A percentile compares a stretch with the other conserved stretches of the same genome.
These are phyloP conservation scores for Thelonectria rubi DNA, from an alignment of 2,329 filamentous ascomycete species.

Conservation along the genomic window DNA sequence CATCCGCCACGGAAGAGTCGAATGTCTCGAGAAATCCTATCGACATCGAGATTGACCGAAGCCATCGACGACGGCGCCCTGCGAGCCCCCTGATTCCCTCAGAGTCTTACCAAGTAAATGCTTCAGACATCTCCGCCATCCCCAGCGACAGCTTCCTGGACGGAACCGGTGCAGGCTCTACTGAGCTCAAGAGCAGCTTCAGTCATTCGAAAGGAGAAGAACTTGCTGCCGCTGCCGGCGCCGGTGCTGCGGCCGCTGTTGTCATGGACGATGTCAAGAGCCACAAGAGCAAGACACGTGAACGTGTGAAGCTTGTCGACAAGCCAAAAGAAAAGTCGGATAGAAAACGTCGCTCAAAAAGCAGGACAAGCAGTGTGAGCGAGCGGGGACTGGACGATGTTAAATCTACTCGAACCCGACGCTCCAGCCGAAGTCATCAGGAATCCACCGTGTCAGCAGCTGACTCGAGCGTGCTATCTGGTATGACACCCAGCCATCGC, in stretches of 20 bases:
- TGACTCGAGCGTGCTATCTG: slow-evolving; percentile 64
- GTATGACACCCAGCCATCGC: slow-evolving; percentile 62
- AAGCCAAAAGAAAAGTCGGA: slow-evolving; percentile 59
- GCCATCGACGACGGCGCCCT: slow-evolving; percentile 65
- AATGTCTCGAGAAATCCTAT: slow-evolving; percentile 80
- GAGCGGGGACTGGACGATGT: slow-evolving; percentile 59
- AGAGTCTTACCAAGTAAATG: slow-evolving; percentile 69
- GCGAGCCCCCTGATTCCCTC: slow-evolving; percentile 75
- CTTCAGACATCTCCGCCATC: slow-evolving; percentile 87
- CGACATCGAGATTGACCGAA: slow-evolving; percentile 85
- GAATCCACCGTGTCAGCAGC: slow-evolving; percentile 63
- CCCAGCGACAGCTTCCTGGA: slow-evolving; percentile 70
- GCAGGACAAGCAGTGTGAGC: slow-evolving; percentile 58
- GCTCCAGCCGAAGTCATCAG: slow-evolving; percentile 61
- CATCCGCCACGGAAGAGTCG: slow-evolving; percentile 81
- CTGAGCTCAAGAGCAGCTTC: slow-evolving; percentile 51
- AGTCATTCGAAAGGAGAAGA: slow-evolving; percentile 54
- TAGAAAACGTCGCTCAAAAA: slow-evolving; percentile 58
- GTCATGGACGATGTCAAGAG: slow-evolving; percentile 54
- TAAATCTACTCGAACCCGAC: slow-evolving; percentile 55
- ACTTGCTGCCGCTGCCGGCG: slow-evolving; percentile 49
- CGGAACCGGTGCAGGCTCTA: slow-evolving; percentile 60
- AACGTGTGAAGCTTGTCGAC: slow-evolving; percentile 53
- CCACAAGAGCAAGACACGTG: slow-evolving; percentile 57
- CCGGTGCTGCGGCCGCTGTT: slow-evolving; percentile 48